Evolutionary conservation across 2,329 filamentous ascomycete species (phyloP).

Genomic region (Falciphora oryzae): DNA sequence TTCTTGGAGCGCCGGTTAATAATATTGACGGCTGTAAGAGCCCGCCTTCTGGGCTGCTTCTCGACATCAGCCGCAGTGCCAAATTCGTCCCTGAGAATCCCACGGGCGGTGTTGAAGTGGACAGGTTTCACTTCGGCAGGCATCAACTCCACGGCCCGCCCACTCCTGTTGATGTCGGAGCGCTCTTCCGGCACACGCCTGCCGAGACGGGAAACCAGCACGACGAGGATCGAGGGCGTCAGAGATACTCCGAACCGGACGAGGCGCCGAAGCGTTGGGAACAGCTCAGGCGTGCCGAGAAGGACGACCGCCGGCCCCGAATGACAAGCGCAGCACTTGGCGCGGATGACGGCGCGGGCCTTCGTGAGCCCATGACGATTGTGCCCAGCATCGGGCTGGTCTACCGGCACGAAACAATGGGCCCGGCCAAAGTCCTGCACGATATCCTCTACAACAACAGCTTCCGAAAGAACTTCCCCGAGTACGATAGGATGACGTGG

Average conservation of each 20-base stretch:
- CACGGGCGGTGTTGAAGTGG: background rate
- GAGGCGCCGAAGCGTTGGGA: background rate
- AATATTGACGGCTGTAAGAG: background rate
- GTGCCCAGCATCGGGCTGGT: conserved; percentile 4
- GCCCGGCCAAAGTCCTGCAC: background rate
- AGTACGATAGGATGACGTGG: background rate
- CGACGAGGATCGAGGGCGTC: background rate
- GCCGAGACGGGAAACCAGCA: background rate
- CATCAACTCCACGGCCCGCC: too few species aligned
- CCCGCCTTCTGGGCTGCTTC: background rate
- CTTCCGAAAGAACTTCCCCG: conserved; percentile 1
- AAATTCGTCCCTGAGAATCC: conserved; percentile 3
- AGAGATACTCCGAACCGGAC: background rate
- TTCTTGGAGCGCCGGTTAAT: conserved; percentile 6
- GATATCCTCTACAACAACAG: conserved; percentile 1
- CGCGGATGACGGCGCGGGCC: too few species aligned
- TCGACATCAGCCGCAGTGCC: conserved; percentile 3
- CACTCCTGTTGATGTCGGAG: background rate
- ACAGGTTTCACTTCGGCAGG: background rate
- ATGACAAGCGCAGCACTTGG: background rate
- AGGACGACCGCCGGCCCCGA: background rate
- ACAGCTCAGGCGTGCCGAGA: background rate
- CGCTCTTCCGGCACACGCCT: background rate
- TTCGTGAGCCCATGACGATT: conserved; percentile 2
- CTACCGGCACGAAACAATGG: conserved; percentile 4